Conservation (phyloP, 2,329 filamentous ascomycete genomes). For the Basipetospora chlamydospora region DNA sequence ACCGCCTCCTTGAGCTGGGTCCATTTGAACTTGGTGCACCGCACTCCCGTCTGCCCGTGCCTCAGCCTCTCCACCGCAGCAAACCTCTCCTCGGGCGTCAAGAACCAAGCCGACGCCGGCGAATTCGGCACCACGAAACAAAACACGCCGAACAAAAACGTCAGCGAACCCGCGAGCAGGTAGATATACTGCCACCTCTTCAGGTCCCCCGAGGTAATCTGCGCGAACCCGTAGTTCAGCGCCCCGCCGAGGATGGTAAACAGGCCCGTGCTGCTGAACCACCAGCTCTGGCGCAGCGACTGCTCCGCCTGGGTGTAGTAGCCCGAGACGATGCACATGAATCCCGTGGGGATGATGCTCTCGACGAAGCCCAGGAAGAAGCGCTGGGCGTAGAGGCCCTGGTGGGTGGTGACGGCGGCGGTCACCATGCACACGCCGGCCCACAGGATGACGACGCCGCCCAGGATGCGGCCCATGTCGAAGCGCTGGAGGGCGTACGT, state of each 20-base stretch:
- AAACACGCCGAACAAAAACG: slow-evolving; percentile 47
- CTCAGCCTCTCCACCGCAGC: slow-evolving; percentile 50
- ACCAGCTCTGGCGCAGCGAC: slow-evolving; percentile 49
- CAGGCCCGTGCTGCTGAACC: slow-evolving; percentile 46
- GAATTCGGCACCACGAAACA: slow-evolving; percentile 54
- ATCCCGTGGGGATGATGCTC: slow-evolving; percentile 49
- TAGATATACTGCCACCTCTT: slow-evolving; percentile 59
- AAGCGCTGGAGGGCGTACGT: slow-evolving; percentile 57
- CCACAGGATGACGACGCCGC: slow-evolving; percentile 51
- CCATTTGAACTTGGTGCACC: slow-evolving; percentile 44
- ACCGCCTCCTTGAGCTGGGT: slow-evolving; percentile 43
- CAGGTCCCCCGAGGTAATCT: slow-evolving; percentile 38
- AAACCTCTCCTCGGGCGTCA: slow-evolving; percentile 45
- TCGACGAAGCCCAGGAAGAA: slow-evolving; percentile 52
- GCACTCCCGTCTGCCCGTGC: slow-evolving; percentile 46
- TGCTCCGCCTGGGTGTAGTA: slow-evolving; percentile 55
- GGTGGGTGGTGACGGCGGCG: slow-evolving; percentile 47
- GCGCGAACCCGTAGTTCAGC: slow-evolving; percentile 54
- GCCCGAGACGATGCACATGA: slow-evolving; percentile 47
- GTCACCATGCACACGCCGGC: slow-evolving; percentile 52
- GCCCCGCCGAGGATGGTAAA: slow-evolving; percentile 49
- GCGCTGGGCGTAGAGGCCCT: slow-evolving; percentile 50
- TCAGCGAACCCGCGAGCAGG: slow-evolving; percentile 47
- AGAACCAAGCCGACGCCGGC: slow-evolving; percentile 54
- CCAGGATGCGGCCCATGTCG: slow-evolving; percentile 48